Percentiles rank a stretch among this genome's conserved stretches.
These are phyloP conservation scores for Recurvomyces mirabilis DNA, from an alignment of 495 filamentous ascomycete species.

Conservation along the genomic window DNA sequence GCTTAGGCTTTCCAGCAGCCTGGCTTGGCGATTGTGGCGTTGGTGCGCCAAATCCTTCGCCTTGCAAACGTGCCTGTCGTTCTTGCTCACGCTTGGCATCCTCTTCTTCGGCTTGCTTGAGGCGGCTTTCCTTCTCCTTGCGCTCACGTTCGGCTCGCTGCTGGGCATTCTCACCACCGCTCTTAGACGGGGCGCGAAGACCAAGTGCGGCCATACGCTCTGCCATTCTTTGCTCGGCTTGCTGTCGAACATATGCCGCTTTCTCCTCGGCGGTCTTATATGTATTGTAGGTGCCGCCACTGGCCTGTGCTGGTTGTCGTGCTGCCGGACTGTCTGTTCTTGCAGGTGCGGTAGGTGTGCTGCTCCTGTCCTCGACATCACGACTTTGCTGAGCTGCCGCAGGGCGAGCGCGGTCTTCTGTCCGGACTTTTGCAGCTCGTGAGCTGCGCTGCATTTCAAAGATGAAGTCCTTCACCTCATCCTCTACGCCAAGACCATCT, in stretches of 20 bases:
- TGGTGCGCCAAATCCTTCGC: constrained; percentile 62
- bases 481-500: constrained; percentile 90
- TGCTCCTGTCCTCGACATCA: constrained; percentile 1
- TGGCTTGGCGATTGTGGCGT: too few relatives aligned
- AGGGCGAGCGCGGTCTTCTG: constrained; percentile 50
- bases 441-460: constrained; percentile 84
- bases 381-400: not conserved
- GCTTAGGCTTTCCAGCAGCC: constrained; percentile 45
- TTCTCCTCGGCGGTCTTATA: constrained; percentile 86
- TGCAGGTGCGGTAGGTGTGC: constrained; percentile 10
- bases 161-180: constrained; percentile 59
- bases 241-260: constrained; percentile 90
- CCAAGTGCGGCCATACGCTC: constrained; percentile 90
- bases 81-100: constrained; percentile 84
- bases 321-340: constrained; percentile 30
- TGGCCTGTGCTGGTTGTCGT: constrained; percentile 33
- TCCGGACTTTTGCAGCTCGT: constrained; percentile 59
- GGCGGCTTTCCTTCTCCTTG: constrained; percentile 73
- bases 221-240: constrained; percentile 95
- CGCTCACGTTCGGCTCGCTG: constrained; percentile 83
- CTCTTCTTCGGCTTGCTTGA: constrained; percentile 86
- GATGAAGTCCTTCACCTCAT: constrained; percentile 93
- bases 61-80: constrained; percentile 70
- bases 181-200: constrained; percentile 60
- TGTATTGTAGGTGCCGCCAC: constrained; percentile 49